Conservation (phyloP, 139 green algal genomes). For the Closterium sp. region DNA sequence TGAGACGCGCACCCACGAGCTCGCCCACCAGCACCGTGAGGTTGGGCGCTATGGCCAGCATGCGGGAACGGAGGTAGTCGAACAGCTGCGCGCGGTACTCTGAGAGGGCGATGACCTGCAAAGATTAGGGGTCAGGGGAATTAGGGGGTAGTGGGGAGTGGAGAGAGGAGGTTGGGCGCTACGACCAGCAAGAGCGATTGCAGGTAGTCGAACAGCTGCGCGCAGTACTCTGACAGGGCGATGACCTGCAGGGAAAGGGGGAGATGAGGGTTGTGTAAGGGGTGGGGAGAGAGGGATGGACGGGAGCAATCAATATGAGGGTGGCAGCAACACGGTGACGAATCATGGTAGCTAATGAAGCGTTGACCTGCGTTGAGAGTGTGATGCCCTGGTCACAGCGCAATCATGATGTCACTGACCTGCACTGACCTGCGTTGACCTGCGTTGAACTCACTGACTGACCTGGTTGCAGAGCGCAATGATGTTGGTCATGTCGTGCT, state of each 20-base stretch:
- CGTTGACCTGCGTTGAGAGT: too few relatives aligned
- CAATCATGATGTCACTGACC: too few relatives aligned
- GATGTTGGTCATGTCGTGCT: slow-evolving; percentile 91
- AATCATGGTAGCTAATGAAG: too few relatives aligned
- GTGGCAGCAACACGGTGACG: too few relatives aligned
- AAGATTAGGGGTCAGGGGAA: too few relatives aligned
- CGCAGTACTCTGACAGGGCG: slow-evolving; percentile 90
- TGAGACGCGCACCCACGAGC: slow-evolving; percentile 95
- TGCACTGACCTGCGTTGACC: background rate
- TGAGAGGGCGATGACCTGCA: slow-evolving; percentile 87
- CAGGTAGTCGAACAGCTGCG: slow-evolving; percentile 96
- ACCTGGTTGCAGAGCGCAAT: slow-evolving; percentile 81
- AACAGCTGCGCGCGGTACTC: slow-evolving; percentile 96
- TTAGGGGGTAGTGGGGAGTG: too few relatives aligned
- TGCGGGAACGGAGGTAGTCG: slow-evolving; percentile 92
- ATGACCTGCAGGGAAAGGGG: slow-evolving; percentile 69
- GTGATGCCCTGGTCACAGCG: too few relatives aligned
- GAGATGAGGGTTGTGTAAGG: background rate
- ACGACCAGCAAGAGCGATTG: slow-evolving; percentile 88
- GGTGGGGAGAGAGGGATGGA: too few relatives aligned
- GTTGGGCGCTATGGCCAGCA: slow-evolving; percentile 96
- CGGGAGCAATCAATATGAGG: too few relatives aligned
- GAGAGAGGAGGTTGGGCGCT: slow-evolving; percentile 74
- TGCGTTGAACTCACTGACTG: too few relatives aligned
- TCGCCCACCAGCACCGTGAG: slow-evolving; percentile 95